Evolutionary conservation across 192 early-diverging fungal species (phyloP), one percentile per base, ranked within the genome.

Genomic region (Coemansia guatemalensis): DNA sequence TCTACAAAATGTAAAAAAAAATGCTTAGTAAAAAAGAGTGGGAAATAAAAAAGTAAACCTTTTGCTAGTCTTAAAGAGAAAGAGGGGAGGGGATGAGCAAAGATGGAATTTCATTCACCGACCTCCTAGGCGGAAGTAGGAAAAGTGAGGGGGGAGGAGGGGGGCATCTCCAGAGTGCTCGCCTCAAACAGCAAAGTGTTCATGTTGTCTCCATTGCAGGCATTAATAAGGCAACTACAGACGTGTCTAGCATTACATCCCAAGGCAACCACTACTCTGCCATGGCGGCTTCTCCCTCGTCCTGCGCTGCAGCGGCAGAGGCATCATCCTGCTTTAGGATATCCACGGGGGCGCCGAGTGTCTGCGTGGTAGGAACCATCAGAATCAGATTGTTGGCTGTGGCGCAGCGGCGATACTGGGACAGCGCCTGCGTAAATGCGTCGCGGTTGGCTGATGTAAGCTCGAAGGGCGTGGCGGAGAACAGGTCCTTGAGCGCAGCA

Each of bases 321-420:
- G 52, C 20, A 14, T 58, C 51, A 30, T 23, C 23, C 24, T 61
- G 7, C 6, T 62, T 60, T 56, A 79, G 50, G 23, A 79, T 69
- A 35, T 79, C 66, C 8, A 81, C 73, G 5, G 78, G 58, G 1
- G 63, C 64, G 48, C 78, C 78, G 33, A 75, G 65, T 9, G 78
- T 81, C 69, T 81, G 78, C 39, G 67, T 64, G 8, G 79, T 72
- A 14, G 79, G 79, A 25, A 82, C 71, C 79, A 82, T 82, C 57
- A 82, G 53, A 12, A 76, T 68, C 24, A 82, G 60, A 50, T 82
- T 82, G 67, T 82, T 75, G 1, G 67, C 48, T 0, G 74, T 65
- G 5, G 70, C 73, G 55, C 73, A 70, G 17, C 74, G 32, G 56
- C 79, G 67, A 35, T 76, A 82, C 33, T 76, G 70, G 14, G 72